phyloP scores from a whole-genome alignment of 2,329 filamentous ascomycete species.

The Fusarium dlaminii region DNA sequence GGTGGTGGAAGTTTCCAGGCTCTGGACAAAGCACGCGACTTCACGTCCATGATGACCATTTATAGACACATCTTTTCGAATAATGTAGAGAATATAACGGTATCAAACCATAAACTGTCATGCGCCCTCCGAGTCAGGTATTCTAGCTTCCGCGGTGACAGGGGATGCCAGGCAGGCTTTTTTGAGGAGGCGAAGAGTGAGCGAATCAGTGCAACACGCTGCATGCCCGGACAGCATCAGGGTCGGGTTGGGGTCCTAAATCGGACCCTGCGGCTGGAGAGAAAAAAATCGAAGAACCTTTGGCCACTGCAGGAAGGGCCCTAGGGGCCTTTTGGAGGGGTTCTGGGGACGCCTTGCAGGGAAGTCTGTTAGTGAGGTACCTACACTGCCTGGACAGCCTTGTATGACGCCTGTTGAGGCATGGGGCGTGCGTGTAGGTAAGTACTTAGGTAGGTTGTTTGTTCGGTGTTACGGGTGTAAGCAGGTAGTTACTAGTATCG shows the following conservation, averaged over 20 bases:
- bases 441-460: background rate
- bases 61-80: background rate
- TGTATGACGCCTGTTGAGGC: slow-evolving; percentile 16
- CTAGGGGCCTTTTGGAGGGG: slow-evolving; percentile 13
- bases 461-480: slow-evolving; percentile 12
- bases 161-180: background rate
- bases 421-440: background rate
- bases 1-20: background rate
- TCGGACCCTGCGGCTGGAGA: slow-evolving; percentile 43
- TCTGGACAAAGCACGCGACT: background rate
- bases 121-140: slow-evolving; percentile 2
- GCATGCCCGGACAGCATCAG: slow-evolving; percentile 1
- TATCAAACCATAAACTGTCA: background rate
- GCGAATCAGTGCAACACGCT: slow-evolving; percentile 25
- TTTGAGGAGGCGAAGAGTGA: slow-evolving; percentile 21
- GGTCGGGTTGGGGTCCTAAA: slow-evolving; percentile 22
- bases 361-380: slow-evolving; percentile 38
- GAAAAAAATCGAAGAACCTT: slow-evolving; percentile 38
- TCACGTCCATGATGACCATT: background rate
- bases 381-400: slow-evolving; percentile 39
- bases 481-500: background rate
- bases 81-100: background rate
- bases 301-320: slow-evolving; percentile 24
- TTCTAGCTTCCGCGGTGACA: background rate
- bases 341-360: slow-evolving; percentile 15